phyloP scores from a whole-genome alignment of 108 stramenopile genomes.

The Cyclotella baltica region DNA sequence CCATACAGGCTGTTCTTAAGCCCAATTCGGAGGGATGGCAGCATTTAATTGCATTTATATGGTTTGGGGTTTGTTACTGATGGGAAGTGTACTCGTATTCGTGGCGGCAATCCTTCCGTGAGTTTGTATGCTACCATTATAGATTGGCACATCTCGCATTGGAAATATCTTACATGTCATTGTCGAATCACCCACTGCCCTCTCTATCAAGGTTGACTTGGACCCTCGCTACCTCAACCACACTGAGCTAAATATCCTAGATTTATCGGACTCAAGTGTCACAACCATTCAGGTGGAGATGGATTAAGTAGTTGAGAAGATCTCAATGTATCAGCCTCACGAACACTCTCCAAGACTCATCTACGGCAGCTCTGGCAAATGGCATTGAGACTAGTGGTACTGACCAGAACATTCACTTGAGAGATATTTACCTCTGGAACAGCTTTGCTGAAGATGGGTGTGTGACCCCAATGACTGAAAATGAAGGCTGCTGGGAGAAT shows the following conservation, averaged over 20 bases:
- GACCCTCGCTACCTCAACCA: conserved; percentile 47
- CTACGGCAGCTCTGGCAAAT: conserved; percentile 21
- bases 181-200: too few relatives aligned
- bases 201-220: conserved; percentile 40
- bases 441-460: conserved; percentile 32
- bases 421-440: conserved; percentile 50
- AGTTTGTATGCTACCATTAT: neutral
- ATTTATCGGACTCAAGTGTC: conserved; percentile 21
- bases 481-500: conserved; percentile 61
- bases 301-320: conserved; percentile 46
- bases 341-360: conserved; percentile 29
- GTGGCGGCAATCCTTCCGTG: conserved; percentile 49
- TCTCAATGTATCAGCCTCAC: conserved; percentile 24
- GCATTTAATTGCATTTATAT: conserved; percentile 22
- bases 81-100: conserved; percentile 2
- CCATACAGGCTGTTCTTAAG: conserved; percentile 3
- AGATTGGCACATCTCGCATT: too few relatives aligned
- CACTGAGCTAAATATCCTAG: conserved; percentile 41
- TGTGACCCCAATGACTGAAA: conserved; percentile 33
- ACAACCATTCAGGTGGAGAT: conserved; percentile 39
- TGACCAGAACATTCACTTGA: conserved; percentile 43
- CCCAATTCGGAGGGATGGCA: conserved; percentile 28
- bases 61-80: conserved; percentile 35
- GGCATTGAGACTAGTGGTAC: conserved; percentile 38
- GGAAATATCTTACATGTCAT: too few relatives aligned